phyloP scores from a whole-genome alignment of 2,329 filamentous ascomycete species.

The Penicillium sp. region DNA sequence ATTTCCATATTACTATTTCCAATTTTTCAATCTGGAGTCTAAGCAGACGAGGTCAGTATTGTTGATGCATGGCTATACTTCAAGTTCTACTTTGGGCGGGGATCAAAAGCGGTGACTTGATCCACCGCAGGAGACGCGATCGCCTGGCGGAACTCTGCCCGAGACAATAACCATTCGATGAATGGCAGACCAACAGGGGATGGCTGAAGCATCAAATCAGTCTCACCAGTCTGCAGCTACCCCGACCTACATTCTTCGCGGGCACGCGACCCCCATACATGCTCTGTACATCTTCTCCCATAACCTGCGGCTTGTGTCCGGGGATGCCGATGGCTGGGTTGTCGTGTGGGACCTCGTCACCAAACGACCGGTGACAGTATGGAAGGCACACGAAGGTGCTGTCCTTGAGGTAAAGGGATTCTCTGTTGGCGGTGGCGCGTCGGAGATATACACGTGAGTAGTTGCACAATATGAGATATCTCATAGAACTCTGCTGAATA shows the following conservation, averaged over 20 bases:
- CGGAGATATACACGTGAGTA: conserved; percentile 81
- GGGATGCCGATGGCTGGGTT: conserved; percentile 88
- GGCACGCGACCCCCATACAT: conserved; percentile 81
- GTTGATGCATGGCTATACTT: too few species aligned
- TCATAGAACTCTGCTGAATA: conserved; percentile 14
- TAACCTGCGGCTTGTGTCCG: conserved; percentile 80
- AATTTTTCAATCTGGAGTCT: too few species aligned
- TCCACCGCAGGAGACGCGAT: background rate
- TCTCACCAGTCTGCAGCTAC: conserved; percentile 53
- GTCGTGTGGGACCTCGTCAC: conserved; percentile 82
- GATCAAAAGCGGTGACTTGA: background rate
- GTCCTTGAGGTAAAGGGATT: conserved; percentile 77
- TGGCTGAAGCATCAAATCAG: conserved; percentile 16
- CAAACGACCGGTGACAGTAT: conserved; percentile 80
- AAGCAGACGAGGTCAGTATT: too few species aligned
- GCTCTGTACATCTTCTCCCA: conserved; percentile 70
- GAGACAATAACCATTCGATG: background rate
- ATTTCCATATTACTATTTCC: too few species aligned
- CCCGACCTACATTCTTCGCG: conserved; percentile 76
- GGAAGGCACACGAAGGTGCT: conserved; percentile 79
- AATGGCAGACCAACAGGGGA: background rate
- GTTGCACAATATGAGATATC: background rate
- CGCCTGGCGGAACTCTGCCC: background rate
- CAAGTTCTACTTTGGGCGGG: background rate
- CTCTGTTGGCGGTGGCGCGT: conserved; percentile 42